Evolutionary conservation across 306 rosid species (phyloP).

Genomic region (Purshia tridentata): DNA sequence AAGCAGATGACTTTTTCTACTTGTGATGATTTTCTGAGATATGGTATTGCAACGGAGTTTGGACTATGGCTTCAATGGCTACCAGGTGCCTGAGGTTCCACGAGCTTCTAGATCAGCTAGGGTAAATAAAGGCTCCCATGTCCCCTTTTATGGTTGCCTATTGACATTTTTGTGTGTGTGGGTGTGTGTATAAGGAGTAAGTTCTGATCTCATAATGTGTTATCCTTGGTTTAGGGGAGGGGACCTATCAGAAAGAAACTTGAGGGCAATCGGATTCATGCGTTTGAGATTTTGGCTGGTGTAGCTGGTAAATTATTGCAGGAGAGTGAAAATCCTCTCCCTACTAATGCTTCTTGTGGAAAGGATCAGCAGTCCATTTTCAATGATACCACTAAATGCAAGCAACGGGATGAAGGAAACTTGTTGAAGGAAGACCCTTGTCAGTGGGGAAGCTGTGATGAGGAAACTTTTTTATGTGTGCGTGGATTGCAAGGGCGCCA

Average conservation of each 20-base stretch:
- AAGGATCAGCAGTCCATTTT: constrained; percentile 23
- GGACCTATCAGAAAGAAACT: constrained; percentile 50
- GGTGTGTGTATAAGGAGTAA: constrained; percentile 12
- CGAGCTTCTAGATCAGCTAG: constrained; percentile 63
- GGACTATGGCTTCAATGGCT: constrained; percentile 59
- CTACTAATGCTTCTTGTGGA: constrained; percentile 21
- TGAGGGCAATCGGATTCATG: constrained; percentile 44
- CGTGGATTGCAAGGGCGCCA: neutral
- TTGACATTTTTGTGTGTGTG: neutral
- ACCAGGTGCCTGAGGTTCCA: constrained; percentile 59
- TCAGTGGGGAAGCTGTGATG: constrained; percentile 38
- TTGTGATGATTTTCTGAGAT: constrained; percentile 46
- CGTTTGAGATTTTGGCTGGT: constrained; percentile 71
- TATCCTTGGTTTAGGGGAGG: constrained; percentile 54
- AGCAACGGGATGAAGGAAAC: constrained; percentile 24
- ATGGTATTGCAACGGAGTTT: constrained; percentile 54
- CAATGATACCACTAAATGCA: constrained; percentile 21
- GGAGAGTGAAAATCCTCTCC: constrained; percentile 35
- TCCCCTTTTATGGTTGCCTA: neutral
- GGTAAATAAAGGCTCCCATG: constrained; percentile 44
- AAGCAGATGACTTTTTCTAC: constrained; percentile 41
- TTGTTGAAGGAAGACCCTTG: constrained; percentile 35
- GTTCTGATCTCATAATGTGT: constrained; percentile 14
- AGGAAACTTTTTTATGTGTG: constrained; percentile 18
- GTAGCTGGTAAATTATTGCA: constrained; percentile 63